Conservation (phyloP, 371 early-diverging fungal species). For the Globomyces sp. region DNA sequence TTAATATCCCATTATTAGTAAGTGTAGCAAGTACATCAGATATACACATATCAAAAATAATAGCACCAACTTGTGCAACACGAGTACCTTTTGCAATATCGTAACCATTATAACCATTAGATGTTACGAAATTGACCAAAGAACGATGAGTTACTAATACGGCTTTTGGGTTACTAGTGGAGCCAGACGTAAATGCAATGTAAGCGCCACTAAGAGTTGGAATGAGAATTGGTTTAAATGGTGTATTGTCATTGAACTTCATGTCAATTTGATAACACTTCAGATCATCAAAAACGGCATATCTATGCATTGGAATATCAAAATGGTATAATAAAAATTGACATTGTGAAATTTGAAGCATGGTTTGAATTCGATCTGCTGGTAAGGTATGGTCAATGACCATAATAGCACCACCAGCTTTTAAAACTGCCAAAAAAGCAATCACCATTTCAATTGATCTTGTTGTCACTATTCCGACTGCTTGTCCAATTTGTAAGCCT, state of each 20-base stretch:
- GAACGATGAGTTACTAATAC: conserved; percentile 39
- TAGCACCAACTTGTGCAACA: conserved; percentile 17
- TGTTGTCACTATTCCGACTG: conserved; percentile 16
- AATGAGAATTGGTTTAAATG: no score
- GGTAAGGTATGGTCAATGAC: conserved; percentile 30
- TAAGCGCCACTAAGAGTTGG: conserved; percentile 10
- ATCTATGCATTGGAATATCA: no score
- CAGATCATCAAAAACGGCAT: no score
- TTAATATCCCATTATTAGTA: conserved; percentile 22
- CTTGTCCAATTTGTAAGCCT: conserved; percentile 8
- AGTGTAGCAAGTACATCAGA: conserved; percentile 23
- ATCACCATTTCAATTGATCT: conserved; percentile 23
- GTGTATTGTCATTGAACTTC: no score
- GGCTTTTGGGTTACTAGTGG: conserved; percentile 54
- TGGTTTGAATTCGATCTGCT: conserved; percentile 17
- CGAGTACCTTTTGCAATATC: background rate
- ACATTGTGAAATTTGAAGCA: background rate
- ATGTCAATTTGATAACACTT: no score
- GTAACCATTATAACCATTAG: background rate
- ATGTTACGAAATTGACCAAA: conserved; percentile 16
- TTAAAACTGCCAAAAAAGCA: conserved; percentile 28
- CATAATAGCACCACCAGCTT: conserved; percentile 40
- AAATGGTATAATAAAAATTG: no score
- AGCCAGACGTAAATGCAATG: conserved; percentile 49
- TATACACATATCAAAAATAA: conserved; percentile 30